Evolutionary conservation across 2,329 filamentous ascomycete genomes (phyloP), one percentile per base, ranked within the genome.

Genomic region (Apiospora aurea): DNA sequence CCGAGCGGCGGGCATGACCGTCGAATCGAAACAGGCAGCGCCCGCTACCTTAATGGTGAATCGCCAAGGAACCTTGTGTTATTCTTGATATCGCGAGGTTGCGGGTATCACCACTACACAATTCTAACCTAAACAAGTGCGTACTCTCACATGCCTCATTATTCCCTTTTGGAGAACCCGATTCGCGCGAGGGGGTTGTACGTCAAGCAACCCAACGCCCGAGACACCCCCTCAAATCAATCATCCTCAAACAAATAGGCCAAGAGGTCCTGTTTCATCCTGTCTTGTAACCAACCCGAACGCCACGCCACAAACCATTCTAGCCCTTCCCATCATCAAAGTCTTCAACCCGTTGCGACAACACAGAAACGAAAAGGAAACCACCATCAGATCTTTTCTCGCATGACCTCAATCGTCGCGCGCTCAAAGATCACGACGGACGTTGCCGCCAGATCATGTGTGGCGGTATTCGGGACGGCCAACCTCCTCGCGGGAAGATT

Each of bases 41-140:
- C 14, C 51, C 53, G 29, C 29, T 29, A 41, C 57, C 57, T 64
- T 64, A 41, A 38, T 64, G 57, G 21, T 41, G 57, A 64, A 64
- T 64, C 57, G 57, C 57, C 57, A 64, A 64, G 57, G 34, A 64
- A 64, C 57, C 34, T 64, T 64, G 34, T 41, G 57, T 13, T 64
- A 64, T 41, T 38, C 21, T 64, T 21, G 57, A 64, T 64, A 13
- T 64, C 18, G 34, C 18, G 10, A 13, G 21, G 13, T 41, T 41
- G 57, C 57, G 57, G 57, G 57, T 61, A 61, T 38, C 29, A 38
- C 11, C 29, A 21, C 7, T 29, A 57, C 29, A 21, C 53, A 61
- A 18, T 38, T 21, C 18, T 29, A 21, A 21, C 16, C 16, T 34
- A 21, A 8, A 11, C 26, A 34, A 38, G 18, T 21, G 16, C 6